Conservation (phyloP, 2,329 filamentous ascomycete genomes). For the Ophiostoma montium region DNA sequence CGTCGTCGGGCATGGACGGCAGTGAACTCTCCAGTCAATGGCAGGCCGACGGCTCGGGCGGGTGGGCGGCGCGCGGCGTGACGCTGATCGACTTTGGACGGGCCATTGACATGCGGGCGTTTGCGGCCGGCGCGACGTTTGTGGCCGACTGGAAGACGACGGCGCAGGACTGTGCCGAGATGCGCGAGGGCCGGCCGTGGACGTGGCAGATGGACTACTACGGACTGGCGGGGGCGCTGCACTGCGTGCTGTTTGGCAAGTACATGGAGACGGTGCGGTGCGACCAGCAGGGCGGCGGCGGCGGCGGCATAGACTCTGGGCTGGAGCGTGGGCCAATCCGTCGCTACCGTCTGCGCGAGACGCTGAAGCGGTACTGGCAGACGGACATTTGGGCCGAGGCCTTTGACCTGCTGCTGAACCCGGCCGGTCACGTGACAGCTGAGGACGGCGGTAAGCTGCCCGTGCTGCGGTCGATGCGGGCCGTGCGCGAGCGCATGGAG, state of each 20-base stretch:
- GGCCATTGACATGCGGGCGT: constrained; percentile 83
- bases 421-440: constrained; percentile 42
- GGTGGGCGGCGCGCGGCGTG: constrained; percentile 71
- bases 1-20: constrained; percentile 11
- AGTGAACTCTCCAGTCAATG: constrained; percentile 46
- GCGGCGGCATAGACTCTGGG: constrained; percentile 5
- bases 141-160: constrained; percentile 90
- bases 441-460: constrained; percentile 57
- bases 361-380: constrained; percentile 92
- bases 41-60: constrained; percentile 55
- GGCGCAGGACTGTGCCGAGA: constrained; percentile 83
- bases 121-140: constrained; percentile 65
- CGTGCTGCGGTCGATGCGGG: constrained; percentile 53
- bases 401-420: constrained; percentile 80
- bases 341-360: constrained; percentile 68
- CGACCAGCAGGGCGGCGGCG: constrained; percentile 28
- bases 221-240: constrained; percentile 75
- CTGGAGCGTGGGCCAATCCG: constrained; percentile 36
- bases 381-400: constrained; percentile 74
- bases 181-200: constrained; percentile 88
- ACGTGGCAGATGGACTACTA: constrained; percentile 97
- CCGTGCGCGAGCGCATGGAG: constrained; percentile 68
- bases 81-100: constrained; percentile 90
- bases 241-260: constrained; percentile 81
- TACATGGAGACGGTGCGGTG: constrained; percentile 69